Base-by-base conservation (phyloP, 1,284 basidiomycete species). In the Ganoderma lucidum region DNA sequence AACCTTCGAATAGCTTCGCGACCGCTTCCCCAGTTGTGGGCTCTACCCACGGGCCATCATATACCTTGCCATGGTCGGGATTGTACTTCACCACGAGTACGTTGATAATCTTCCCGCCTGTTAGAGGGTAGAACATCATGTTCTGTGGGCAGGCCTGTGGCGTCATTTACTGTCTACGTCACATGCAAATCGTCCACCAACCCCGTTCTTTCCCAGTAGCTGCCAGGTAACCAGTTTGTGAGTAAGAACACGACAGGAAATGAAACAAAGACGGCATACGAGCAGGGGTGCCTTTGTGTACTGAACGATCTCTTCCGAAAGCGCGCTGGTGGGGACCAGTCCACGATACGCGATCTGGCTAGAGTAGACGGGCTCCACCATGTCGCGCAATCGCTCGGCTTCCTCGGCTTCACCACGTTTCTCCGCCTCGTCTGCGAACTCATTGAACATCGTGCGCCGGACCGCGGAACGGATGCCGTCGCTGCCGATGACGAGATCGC, bases 401-500 rank as follows among this genome's bases (percentile, higher is more conserved):
- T 48, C 48, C 8, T 56, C 61, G 23, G 67, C 58, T 19, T 71
- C 42, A 6, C 71, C 67, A 14, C 76, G 58, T 56, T 77, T 74
- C 23, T 61, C 30, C 2, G 69, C 70, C 1, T 56, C 67, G 32
- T 69, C 63, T 3, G 74, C 74, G 2, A 74, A 35, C 10, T 64
- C 42, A 4, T 64, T 56, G 42, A 69, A 75, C 71, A 75, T 69
- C 14, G 48, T 60, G 1, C 41, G 41, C 14, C 81, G 78, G 9
- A 80, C 78, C 23, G 78, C 80, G 71, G 85, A 86, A 75, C 84
- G 85, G 67, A 87, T 73, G 3, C 86, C 86, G 73, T 88, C 86
- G 66, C 83, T 83, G n/a, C 86, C 86, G 66, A 87, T 77, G 62
- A 88, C 82, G 28, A 87, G 75, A 75, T 88, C 86, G 72, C 85